Percentiles rank a stretch among this genome's conserved stretches.
phyloP scores from a whole-genome alignment of 78 protist genomes.

The Planoprotostelium fungivorum region DNA sequence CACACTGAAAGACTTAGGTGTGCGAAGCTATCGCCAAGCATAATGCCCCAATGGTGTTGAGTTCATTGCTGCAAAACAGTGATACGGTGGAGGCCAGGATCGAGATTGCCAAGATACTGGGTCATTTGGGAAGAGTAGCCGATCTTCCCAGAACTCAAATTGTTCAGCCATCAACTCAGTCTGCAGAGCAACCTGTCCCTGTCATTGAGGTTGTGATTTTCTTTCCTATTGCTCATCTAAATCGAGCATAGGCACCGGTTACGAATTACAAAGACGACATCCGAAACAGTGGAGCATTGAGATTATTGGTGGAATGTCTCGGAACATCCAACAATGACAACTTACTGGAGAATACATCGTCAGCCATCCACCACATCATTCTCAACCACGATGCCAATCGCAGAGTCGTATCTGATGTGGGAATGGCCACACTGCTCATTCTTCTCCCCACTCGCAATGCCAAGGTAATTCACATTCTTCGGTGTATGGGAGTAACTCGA shows the following conservation, averaged over 20 bases:
- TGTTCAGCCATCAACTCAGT: too few relatives aligned
- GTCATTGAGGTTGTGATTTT: too few relatives aligned
- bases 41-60: not conserved
- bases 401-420: not conserved
- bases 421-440: not conserved
- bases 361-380: not conserved
- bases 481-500: too few relatives aligned
- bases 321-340: not conserved
- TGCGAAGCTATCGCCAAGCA: not conserved
- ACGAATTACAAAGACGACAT: not conserved
- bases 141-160: not conserved
- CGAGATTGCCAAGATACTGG: not conserved
- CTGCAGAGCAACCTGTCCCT: not conserved
- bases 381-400: not conserved
- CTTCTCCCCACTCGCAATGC: not conserved
- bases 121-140: not conserved
- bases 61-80: not conserved
- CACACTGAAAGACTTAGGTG: not conserved
- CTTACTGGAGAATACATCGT: not conserved
- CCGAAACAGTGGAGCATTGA: not conserved
- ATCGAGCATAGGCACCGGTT: not conserved
- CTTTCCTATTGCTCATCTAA: not conserved
- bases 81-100: not conserved
- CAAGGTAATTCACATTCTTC: not conserved
- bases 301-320: not conserved